Conservation (phyloP, 208 protist species). For the Giardia duodenalis region DNA sequence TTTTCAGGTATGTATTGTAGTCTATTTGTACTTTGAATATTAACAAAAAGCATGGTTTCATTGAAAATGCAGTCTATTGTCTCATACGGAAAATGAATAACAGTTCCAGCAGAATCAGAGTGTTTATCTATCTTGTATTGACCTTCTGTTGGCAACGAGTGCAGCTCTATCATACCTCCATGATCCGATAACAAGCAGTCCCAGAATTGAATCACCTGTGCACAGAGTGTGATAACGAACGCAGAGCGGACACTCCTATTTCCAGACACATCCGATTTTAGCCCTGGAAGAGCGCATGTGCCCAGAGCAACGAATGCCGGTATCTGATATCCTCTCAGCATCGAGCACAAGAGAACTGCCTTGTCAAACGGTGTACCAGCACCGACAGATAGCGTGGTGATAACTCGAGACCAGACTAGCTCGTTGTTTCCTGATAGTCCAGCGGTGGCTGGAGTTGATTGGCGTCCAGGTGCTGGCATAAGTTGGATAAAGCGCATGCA, state of each 20-base stretch:
- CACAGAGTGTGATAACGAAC: background rate
- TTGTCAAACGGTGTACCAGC: constrained; percentile 2
- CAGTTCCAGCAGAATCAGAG: too few species aligned
- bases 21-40: background rate
- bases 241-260: background rate
- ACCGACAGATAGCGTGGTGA: background rate
- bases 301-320: constrained; percentile 28
- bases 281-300: too few species aligned
- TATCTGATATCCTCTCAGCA: background rate
- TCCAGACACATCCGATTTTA: too few species aligned
- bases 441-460: background rate
- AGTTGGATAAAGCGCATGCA: background rate
- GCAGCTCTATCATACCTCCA: background rate
- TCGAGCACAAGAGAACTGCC: constrained; percentile 3
- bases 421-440: background rate
- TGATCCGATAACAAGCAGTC: background rate
- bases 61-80: background rate
- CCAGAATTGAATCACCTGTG: background rate
- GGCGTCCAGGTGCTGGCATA: background rate
- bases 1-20: background rate
- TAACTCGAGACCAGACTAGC: background rate
- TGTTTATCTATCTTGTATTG: background rate
- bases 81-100: background rate
- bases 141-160: background rate
- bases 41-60: background rate